Percentiles rank a stretch among this genome's conserved stretches.
These are phyloP conservation scores for Iberis amara DNA, from an alignment of 441 rosid species.

Conservation along the genomic window DNA sequence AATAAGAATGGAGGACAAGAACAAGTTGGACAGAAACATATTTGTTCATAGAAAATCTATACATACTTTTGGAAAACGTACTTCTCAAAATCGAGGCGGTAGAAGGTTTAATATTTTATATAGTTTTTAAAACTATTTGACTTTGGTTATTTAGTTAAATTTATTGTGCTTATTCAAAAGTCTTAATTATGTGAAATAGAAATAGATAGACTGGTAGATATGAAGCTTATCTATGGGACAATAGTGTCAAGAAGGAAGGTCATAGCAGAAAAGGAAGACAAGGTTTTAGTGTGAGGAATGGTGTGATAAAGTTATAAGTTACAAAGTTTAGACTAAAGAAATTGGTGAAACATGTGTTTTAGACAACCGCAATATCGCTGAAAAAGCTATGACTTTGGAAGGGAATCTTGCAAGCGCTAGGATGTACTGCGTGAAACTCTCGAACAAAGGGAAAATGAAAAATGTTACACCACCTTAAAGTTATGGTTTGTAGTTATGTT, in stretches of 20 bases:
- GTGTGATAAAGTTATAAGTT: too few species aligned
- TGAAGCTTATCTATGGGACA: constrained; percentile 99
- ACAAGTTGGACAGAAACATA: constrained; percentile 57
- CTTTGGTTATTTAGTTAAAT: not conserved
- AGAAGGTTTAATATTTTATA: constrained; percentile 45
- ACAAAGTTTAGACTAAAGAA: too few species aligned
- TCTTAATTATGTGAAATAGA: constrained; percentile 33
- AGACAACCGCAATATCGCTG: too few species aligned
- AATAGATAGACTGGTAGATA: constrained; percentile 98
- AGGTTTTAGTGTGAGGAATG: too few species aligned
- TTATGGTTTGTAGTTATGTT: too few species aligned
- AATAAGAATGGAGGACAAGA: too few species aligned
- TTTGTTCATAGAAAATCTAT: constrained; percentile 91
- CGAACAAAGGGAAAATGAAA: too few species aligned
- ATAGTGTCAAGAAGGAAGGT: constrained; percentile 97
- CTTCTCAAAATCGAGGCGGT: constrained; percentile 96
- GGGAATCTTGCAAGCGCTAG: too few species aligned
- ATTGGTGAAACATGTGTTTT: too few species aligned
- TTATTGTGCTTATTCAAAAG: constrained; percentile 5
- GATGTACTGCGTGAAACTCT: too few species aligned
- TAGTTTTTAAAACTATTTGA: not conserved
- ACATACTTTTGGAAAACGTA: constrained; percentile 96
- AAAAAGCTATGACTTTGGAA: too few species aligned
- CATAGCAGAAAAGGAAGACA: constrained; percentile 99
- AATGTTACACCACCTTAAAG: too few species aligned